Percentiles rank a stretch among this genome's conserved stretches.
phyloP scores from a whole-genome alignment of 768 basidiomycete species.

The Tylopilus sp. region DNA sequence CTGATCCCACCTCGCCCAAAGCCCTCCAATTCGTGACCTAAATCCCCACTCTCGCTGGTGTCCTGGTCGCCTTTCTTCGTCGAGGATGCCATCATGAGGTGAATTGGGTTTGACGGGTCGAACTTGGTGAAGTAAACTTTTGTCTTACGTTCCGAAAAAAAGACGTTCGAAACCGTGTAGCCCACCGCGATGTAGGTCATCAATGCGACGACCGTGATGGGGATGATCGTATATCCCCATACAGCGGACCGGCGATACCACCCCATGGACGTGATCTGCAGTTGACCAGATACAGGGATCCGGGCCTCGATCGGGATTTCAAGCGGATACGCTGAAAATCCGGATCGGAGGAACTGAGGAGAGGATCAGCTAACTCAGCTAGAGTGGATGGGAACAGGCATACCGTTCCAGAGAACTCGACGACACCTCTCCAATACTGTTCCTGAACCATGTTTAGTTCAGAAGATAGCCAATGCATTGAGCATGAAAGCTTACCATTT shows the following conservation, averaged over 20 bases:
- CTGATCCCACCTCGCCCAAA: no score
- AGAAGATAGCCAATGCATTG: no score
- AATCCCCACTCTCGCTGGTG: no score
- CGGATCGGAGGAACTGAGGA: conserved; percentile 5
- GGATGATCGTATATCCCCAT: conserved; percentile 4
- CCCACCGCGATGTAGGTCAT: conserved; percentile 3
- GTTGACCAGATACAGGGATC: not conserved
- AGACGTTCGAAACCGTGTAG: no score
- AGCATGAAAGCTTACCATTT: conserved; percentile 1
- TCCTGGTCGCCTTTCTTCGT: no score
- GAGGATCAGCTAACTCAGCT: not conserved
- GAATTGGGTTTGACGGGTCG: no score
- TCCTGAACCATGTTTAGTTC: conserved; percentile 8
- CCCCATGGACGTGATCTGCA: conserved; percentile 1
- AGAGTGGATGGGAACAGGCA: not conserved
- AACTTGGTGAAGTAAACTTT: no score
- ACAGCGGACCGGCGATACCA: not conserved
- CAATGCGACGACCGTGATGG: conserved; percentile 3
- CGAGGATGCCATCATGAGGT: no score
- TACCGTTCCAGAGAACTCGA: conserved; percentile 17
- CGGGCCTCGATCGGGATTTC: not conserved
- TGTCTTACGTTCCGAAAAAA: no score
- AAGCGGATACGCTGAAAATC: conserved; percentile 1
- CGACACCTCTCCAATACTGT: conserved; percentile 14
- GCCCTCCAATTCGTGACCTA: no score